Percentiles rank a stretch among this genome's conserved stretches.
Conservation (phyloP, 345 rosid species). For the Pugionium dolabratum region DNA sequence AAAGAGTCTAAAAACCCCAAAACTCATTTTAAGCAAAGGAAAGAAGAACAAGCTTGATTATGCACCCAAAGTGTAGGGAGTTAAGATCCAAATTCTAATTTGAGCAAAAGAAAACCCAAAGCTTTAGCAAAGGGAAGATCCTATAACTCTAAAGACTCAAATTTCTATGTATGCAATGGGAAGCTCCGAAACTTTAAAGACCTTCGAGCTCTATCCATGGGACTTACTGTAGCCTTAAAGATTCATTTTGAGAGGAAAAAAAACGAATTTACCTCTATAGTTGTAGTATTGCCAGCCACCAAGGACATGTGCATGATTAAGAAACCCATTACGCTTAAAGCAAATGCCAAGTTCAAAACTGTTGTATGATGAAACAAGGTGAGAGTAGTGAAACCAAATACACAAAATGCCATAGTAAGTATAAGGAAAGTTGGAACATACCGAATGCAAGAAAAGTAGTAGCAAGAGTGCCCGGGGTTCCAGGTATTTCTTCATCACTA, state of each 20-base stretch:
- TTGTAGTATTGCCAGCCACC: conserved; percentile 87
- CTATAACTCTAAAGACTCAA: background rate
- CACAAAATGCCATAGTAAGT: conserved; percentile 8
- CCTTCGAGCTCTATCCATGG: background rate
- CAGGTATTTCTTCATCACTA: conserved; percentile 94
- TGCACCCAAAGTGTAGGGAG: background rate
- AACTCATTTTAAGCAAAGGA: background rate
- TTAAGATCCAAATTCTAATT: background rate
- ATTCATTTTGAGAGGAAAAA: background rate
- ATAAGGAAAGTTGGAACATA: conserved; percentile 39
- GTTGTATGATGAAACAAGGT: conserved; percentile 34
- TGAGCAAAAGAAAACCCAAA: background rate
- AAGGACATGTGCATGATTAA: conserved; percentile 87
- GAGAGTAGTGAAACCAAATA: conserved; percentile 3
- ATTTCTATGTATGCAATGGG: background rate
- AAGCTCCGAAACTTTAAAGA: background rate
- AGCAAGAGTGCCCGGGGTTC: conserved; percentile 92
- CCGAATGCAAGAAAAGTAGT: conserved; percentile 96
- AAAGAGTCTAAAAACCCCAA: background rate
- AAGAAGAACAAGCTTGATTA: too few species aligned
- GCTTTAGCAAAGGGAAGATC: background rate
- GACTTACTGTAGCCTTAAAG: background rate
- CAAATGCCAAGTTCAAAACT: conserved; percentile 95
- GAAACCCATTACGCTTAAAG: conserved; percentile 90
- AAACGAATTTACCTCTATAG: conserved; percentile 69